A percentile compares a stretch with the other conserved stretches of the same genome.
These are phyloP conservation scores for Fusarium burgessii DNA, from an alignment of 2,329 filamentous ascomycete genomes.

Conservation along the genomic window DNA sequence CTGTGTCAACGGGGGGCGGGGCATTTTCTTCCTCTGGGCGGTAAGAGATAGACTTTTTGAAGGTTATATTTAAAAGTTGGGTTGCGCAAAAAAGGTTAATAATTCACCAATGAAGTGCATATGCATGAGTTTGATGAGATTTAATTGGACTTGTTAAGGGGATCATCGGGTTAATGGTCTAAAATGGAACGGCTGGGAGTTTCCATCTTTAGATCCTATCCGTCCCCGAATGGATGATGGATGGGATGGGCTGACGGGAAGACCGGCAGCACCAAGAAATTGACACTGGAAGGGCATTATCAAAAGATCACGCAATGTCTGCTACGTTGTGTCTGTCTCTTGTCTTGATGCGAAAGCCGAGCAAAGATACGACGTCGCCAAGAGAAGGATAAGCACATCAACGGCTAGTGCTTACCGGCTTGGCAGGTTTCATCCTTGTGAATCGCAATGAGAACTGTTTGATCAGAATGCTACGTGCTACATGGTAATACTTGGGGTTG, in stretches of 20 bases:
- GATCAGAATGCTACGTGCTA: not conserved
- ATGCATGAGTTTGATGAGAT: not conserved
- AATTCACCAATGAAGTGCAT: not conserved
- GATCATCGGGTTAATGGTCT: too few species aligned
- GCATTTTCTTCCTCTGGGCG: not conserved
- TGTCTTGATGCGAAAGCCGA: not conserved
- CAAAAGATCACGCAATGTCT: not conserved
- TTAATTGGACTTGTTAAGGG: not conserved
- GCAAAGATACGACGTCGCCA: slow-evolving; percentile 15
- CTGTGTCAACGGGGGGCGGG: not conserved
- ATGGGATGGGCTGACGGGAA: slow-evolving; percentile 16
- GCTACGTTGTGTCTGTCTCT: not conserved
- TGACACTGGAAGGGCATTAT: not conserved
- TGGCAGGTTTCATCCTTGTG: slow-evolving; percentile 28
- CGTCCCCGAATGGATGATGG: not conserved
- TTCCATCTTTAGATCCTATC: not conserved
- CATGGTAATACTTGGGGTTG: not conserved
- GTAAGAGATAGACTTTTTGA: not conserved
- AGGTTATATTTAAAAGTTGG: not conserved
- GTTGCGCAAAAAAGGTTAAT: not conserved
- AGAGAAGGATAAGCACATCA: slow-evolving; percentile 6
- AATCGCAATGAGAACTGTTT: slow-evolving; percentile 9
- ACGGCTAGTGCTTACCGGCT: slow-evolving; percentile 28
- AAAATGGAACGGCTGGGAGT: not conserved
- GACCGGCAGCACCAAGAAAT: slow-evolving; percentile 1